Evolutionary conservation across 768 basidiomycete genomes (phyloP).

Genomic region (Udeniomyces megalosporus): DNA sequence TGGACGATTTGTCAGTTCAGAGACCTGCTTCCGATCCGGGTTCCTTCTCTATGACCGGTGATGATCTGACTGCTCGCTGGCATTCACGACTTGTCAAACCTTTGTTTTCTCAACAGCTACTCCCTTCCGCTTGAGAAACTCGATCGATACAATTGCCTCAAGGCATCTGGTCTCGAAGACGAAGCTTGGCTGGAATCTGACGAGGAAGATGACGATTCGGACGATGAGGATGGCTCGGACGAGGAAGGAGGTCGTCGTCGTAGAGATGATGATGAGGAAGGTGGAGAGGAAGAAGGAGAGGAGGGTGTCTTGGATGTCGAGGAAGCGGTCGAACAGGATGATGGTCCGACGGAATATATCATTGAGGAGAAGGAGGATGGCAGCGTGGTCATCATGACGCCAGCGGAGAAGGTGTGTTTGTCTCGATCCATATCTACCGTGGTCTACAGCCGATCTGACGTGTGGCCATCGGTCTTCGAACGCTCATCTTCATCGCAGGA

Average conservation of each 20-base stretch:
- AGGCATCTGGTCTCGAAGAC: slow-evolving; percentile 47
- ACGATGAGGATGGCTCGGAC: slow-evolving; percentile 39
- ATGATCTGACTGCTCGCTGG: no score
- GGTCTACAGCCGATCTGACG: no score
- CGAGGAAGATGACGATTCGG: slow-evolving; percentile 30
- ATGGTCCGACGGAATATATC: slow-evolving; percentile 15
- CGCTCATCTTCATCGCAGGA: slow-evolving; percentile 24
- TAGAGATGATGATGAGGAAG: slow-evolving; percentile 40
- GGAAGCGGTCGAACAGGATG: slow-evolving; percentile 19
- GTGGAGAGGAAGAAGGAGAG: slow-evolving; percentile 18
- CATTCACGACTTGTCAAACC: no score
- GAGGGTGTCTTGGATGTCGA: slow-evolving; percentile 23
- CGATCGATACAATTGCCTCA: slow-evolving; percentile 59
- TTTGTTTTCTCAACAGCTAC: no score
- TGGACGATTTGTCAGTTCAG: slow-evolving; percentile 95
- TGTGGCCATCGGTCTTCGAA: no score
- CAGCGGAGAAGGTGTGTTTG: slow-evolving; percentile 2
- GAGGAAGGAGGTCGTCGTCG: slow-evolving; percentile 29
- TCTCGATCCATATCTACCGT: no score
- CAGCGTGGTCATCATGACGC: neutral
- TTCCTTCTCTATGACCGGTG: no score
- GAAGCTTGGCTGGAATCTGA: slow-evolving; percentile 48
- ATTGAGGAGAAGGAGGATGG: slow-evolving; percentile 15
- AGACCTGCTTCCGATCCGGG: no score
- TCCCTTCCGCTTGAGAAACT: slow-evolving; percentile 66